Percentiles rank a stretch among this genome's conserved stretches.
These are phyloP conservation scores for Sistotremastrum suecicum DNA, from an alignment of 768 basidiomycete species.

Conservation along the genomic window DNA sequence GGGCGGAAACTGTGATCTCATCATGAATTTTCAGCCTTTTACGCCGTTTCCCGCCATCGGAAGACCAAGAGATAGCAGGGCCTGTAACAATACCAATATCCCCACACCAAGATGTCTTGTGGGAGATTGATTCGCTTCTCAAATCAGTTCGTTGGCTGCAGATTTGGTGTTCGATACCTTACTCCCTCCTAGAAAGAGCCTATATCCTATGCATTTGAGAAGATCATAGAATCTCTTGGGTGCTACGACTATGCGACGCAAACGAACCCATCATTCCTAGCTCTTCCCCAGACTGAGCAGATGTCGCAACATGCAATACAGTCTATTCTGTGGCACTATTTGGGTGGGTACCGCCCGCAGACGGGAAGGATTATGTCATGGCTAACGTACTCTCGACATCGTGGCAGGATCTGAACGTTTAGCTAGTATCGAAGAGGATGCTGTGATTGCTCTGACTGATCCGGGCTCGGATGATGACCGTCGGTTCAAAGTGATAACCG, in stretches of 20 bases:
- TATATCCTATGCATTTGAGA: conserved; percentile 51
- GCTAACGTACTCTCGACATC: conserved; percentile 4
- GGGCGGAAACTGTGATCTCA: not conserved
- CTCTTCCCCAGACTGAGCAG: conserved; percentile 40
- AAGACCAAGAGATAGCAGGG: conserved; percentile 31
- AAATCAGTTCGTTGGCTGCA: conserved; percentile 1
- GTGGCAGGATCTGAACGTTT: conserved; percentile 49
- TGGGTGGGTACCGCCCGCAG: too few relatives aligned
- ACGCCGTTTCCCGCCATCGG: conserved; percentile 48
- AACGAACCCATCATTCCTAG: conserved; percentile 25
- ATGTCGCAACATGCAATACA: conserved; percentile 66
- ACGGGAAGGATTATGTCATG: not conserved
- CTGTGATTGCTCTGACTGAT: conserved; percentile 54
- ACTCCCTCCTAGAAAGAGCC: conserved; percentile 45
- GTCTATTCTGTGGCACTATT: conserved; percentile 46
- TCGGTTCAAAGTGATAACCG: conserved; percentile 43
- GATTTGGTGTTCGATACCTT: not conserved
- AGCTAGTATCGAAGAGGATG: conserved; percentile 50
- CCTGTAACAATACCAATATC: conserved; percentile 33
- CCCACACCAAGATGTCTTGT: too few relatives aligned
- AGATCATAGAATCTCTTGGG: conserved; percentile 49
- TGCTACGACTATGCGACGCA: conserved; percentile 33
- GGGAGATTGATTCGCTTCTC: not conserved
- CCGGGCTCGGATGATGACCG: conserved; percentile 45
- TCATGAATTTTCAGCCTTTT: conserved; percentile 34